Base-by-base conservation (phyloP, 768 basidiomycete genomes). In the Russula earlei region DNA sequence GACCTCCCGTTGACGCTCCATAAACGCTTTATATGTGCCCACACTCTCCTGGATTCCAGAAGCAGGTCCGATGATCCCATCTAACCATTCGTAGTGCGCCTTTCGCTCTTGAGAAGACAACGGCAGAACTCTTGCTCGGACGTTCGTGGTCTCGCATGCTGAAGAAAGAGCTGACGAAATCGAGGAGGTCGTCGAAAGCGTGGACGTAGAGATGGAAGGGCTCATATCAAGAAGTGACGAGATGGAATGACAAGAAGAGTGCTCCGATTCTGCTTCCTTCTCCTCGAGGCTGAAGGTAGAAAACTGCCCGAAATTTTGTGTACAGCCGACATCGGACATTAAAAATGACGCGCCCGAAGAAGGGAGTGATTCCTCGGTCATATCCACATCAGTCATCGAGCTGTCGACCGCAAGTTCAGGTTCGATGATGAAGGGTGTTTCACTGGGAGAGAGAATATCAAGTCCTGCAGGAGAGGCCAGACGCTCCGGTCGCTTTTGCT, bases 21-120 rank as follows among this genome's bases (percentile, higher is more conserved):
- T 82, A 61, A 75, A 72, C 47, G 70, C 67, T 56, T 70, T 71
- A 64, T 84, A 83, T 9, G 76, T 74, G 20, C 78, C 79, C 55
- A 75, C 71, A 42, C 70, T 72, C 64, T 82, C 79, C 57, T 76
- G 72, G 41, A 80, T 70, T 40, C 75, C 75, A 31, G 65, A 54
- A 19, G 74, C 69, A 54, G 73, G 72, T 14, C 75, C 76, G 48
- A 84, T 72, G 42, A 70, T 74, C 58, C 69, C 71, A 55, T 77
- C 74, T 37, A 84, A 68, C 25, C 77, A 67, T 47, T 75, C 70
- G 61, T 84, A 84, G 54, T 78, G 69, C 24, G 72, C 75, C 50
- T 69, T 66, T 33, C 81, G 77, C 64, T 82, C 78, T n/a, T 65
- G 61, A 52, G 67, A 57, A 8, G 47, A 46, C 22, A 56, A 19